Percentiles rank a stretch among this genome's conserved stretches.
Evolutionary conservation across 2,329 filamentous ascomycete species (phyloP).

Genomic region (Gyromitra esculenta): DNA sequence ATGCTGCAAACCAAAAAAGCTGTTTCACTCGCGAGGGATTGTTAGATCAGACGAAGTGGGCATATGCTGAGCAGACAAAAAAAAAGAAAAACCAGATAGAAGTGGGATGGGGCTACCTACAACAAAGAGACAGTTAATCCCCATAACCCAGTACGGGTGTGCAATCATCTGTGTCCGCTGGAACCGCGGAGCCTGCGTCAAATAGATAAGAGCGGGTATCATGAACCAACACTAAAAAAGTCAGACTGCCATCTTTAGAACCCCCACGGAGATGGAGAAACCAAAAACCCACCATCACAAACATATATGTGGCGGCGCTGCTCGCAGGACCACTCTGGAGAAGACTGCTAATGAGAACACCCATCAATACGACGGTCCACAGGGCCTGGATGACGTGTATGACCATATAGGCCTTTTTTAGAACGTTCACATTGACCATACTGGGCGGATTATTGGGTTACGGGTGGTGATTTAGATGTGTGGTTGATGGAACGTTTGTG

Average conservation of each 20-base stretch:
- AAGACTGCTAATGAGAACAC: constrained; percentile 47
- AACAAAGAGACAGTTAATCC: constrained; percentile 68
- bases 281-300: constrained; percentile 51
- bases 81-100: neutral
- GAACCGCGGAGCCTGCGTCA: constrained; percentile 72
- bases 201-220: constrained; percentile 72
- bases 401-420: constrained; percentile 49
- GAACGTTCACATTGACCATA: constrained; percentile 49
- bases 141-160: constrained; percentile 70
- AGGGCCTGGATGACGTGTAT: constrained; percentile 53
- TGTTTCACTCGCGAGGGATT: constrained; percentile 7
- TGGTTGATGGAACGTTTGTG: neutral
- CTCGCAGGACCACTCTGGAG: constrained; percentile 44
- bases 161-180: constrained; percentile 70
- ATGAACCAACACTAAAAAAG: constrained; percentile 70
- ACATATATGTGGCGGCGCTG: constrained; percentile 52
- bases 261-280: neutral
- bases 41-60: constrained; percentile 18
- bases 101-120: constrained; percentile 44
- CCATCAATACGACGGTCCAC: constrained; percentile 54
- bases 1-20: constrained; percentile 74
- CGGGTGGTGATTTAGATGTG: neutral
- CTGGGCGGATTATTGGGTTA: neutral
- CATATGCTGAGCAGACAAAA: neutral
- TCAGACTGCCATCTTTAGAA: constrained; percentile 3